Evolutionary conservation across 1,284 basidiomycete genomes (phyloP), one percentile per base, ranked within the genome.

Genomic region (Salmacisia buchloeana): DNA sequence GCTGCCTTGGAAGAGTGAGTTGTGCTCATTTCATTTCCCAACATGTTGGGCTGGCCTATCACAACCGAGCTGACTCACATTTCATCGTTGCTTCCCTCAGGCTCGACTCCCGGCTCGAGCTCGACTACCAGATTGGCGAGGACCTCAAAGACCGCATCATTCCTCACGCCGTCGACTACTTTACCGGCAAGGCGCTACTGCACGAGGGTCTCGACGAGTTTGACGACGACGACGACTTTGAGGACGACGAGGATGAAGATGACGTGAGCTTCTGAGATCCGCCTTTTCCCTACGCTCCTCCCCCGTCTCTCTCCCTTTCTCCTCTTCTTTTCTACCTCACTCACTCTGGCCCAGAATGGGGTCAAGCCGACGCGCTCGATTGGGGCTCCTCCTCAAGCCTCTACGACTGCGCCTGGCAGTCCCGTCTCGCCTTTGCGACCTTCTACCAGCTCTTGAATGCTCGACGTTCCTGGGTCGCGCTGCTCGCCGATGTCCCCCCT

Each of bases 41-140:
- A 18, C 21, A 18, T 54, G n/a, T 12, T 13, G 18, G 7, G n/a
- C 9, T 7, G 49, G 5, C 27, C 49, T 54, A 38, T 27, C 45
- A 23, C 15, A 39, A 27, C 23, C 15, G 10, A 13, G 43, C 35
- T 25, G 9, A 23, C 43, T 29, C 33, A 15, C 43, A n/a, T 23
- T 25, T 38, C 31, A 23, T 54, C 25, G 23, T 54, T 12, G 15
- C 41, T 61, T 54, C 18, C 29, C 2, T 0, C 27, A 66, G 64
- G 64, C 85, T 97, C 63, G 93, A 97, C 81, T 89, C 89, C 81
- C 63, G 91, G 78, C 86, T 98, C 60, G 94, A 97, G 84, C 84
- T 94, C 70, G 94, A 98, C 83, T 97, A 97, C 82, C 94, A 97
- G 84, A 90, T 97, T 76, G 94, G 94, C 60, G 94, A 97, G 84